Conservation (phyloP, 148 eudicot genomes). For the Rheum nobile region DNA sequence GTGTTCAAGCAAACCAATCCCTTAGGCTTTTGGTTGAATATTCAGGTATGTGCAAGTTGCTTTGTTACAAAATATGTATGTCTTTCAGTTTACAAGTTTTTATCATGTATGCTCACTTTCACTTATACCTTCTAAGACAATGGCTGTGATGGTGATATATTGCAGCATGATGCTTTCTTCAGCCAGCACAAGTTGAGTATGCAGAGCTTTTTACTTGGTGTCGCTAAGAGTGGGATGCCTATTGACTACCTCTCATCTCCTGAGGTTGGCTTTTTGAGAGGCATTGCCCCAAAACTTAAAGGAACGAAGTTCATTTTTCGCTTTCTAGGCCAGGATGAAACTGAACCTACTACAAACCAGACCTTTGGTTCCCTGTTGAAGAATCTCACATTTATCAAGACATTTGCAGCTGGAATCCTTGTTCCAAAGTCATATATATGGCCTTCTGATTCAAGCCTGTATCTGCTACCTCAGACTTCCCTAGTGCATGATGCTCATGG, state of each 20-base stretch:
- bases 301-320: constrained; percentile 57
- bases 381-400: constrained; percentile 61
- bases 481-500: constrained; percentile 80
- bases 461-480: constrained; percentile 53
- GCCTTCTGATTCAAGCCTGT: constrained; percentile 43
- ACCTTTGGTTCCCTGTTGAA: constrained; percentile 57
- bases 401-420: constrained; percentile 83
- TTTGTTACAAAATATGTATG: neutral
- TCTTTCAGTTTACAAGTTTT: neutral
- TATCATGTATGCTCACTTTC: neutral
- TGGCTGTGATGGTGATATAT: constrained; percentile 6
- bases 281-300: constrained; percentile 34
- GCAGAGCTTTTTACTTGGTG: constrained; percentile 47
- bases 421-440: constrained; percentile 89
- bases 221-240: constrained; percentile 27
- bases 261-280: constrained; percentile 62
- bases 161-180: constrained; percentile 78
- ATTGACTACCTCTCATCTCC: constrained; percentile 75
- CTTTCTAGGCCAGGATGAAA: constrained; percentile 37
- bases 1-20: constrained; percentile 29
- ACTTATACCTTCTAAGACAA: neutral
- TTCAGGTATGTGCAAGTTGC: constrained; percentile 40
- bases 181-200: constrained; percentile 60
- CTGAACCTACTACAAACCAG: constrained; percentile 68
- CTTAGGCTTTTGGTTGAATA: constrained; percentile 62